A percentile compares a stretch with the other conserved stretches of the same genome.
Conservation (phyloP, 108 stramenopile genomes). For the Cyclotella sp. region DNA sequence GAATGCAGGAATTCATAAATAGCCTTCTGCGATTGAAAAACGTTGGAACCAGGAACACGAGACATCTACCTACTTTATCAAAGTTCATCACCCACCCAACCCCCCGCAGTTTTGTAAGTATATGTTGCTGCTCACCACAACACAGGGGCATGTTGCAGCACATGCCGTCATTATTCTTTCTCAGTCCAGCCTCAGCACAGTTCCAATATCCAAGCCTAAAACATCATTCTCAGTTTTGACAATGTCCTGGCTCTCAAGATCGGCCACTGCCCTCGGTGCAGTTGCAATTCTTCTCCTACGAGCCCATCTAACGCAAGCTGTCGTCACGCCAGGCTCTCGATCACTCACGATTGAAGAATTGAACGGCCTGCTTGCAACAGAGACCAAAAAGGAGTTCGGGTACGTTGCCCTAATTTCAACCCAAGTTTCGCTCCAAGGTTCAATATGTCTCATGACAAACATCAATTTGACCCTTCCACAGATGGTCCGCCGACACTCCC, state of each 20-base stretch:
- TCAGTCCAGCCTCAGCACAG: background rate
- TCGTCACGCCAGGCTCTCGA: conserved; percentile 10
- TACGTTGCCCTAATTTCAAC: background rate
- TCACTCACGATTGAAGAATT: conserved; percentile 20
- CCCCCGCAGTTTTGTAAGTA: too few species aligned
- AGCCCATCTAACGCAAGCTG: background rate
- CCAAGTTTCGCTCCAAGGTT: background rate
- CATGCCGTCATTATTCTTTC: too few species aligned
- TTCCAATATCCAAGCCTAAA: too few species aligned
- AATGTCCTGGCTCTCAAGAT: background rate
- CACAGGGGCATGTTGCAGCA: too few species aligned
- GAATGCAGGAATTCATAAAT: too few species aligned
- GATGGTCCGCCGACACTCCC: conserved; percentile 8
- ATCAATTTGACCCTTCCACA: background rate
- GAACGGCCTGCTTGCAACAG: conserved; percentile 10
- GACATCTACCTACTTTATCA: too few species aligned
- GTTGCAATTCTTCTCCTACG: background rate
- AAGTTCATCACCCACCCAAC: too few species aligned
- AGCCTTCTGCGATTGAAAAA: too few species aligned
- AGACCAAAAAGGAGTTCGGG: conserved; percentile 19
- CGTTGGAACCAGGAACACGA: too few species aligned
- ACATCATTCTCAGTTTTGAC: background rate
- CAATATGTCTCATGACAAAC: background rate
- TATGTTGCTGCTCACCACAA: too few species aligned
- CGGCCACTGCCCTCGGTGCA: background rate